A percentile compares a stretch with the other conserved stretches of the same genome.
Conservation (phyloP, 2,329 filamentous ascomycete genomes). For the Trichoderma gracile region DNA sequence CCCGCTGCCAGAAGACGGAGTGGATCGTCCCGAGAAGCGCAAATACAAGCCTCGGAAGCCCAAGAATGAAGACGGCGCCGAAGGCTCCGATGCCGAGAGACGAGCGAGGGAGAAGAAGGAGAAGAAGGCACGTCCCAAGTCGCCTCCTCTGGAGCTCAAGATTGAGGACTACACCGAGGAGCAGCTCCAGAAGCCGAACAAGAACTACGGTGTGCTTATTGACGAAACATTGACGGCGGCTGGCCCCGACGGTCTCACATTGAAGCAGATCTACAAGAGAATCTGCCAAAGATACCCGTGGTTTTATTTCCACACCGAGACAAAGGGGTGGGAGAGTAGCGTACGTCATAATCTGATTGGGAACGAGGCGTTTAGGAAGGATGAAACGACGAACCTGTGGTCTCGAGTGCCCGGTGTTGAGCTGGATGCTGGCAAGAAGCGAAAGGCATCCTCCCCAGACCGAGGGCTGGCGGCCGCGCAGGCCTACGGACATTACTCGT, state of each 20-base stretch:
- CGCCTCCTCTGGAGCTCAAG: slow-evolving; percentile 58
- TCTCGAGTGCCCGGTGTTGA: slow-evolving; percentile 59
- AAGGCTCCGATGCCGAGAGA: slow-evolving; percentile 58
- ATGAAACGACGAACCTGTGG: slow-evolving; percentile 58
- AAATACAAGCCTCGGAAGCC: slow-evolving; percentile 66
- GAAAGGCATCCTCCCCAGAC: slow-evolving; percentile 56
- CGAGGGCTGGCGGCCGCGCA: slow-evolving; percentile 44
- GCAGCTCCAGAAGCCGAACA: slow-evolving; percentile 61
- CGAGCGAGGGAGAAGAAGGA: slow-evolving; percentile 60
- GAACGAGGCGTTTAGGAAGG: slow-evolving; percentile 61
- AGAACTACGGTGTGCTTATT: slow-evolving; percentile 62
- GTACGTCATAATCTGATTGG: slow-evolving; percentile 65
- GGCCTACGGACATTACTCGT: slow-evolving; percentile 42
- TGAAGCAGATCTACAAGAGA: slow-evolving; percentile 65
- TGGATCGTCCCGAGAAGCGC: slow-evolving; percentile 60
- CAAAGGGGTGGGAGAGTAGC: slow-evolving; percentile 66
- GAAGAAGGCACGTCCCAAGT: slow-evolving; percentile 60
- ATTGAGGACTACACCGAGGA: slow-evolving; percentile 58
- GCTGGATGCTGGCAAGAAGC: slow-evolving; percentile 62
- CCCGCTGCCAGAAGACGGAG: slow-evolving; percentile 57
- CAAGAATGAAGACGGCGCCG: slow-evolving; percentile 53
- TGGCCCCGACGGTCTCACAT: slow-evolving; percentile 54
- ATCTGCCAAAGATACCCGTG: slow-evolving; percentile 60
- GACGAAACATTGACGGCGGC: slow-evolving; percentile 60
- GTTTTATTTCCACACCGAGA: slow-evolving; percentile 61